Percentiles rank a stretch among this genome's conserved stretches.
These are phyloP conservation scores for Zymoseptoria tritici DNA, from an alignment of 2,329 filamentous ascomycete species.

Conservation along the genomic window DNA sequence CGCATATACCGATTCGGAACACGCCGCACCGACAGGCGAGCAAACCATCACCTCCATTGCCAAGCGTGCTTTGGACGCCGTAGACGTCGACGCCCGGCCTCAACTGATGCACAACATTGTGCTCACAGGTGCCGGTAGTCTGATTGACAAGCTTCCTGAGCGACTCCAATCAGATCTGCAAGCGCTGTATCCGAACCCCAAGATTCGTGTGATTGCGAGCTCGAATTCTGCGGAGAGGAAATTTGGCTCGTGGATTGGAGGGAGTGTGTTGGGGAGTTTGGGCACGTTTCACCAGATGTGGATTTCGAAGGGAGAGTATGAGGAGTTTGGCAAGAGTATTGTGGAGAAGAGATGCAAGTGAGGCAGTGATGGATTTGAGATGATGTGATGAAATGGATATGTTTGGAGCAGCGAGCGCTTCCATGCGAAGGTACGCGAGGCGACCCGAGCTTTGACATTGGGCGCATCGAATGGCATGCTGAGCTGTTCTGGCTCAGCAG, in stretches of 20 bases:
- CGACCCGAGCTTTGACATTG: not conserved
- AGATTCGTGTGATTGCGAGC: constrained; percentile 82
- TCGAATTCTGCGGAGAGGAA: constrained; percentile 80
- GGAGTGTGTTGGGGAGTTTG: constrained; percentile 88
- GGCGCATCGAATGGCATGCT: not conserved
- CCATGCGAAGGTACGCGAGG: not conserved
- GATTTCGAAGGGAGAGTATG: constrained; percentile 96
- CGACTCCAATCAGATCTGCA: constrained; percentile 78
- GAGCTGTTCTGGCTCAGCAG: not conserved
- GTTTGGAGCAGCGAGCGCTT: not conserved
- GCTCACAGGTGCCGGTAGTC: constrained; percentile 77
- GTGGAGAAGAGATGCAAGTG: constrained; percentile 96
- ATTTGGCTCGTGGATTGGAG: constrained; percentile 93
- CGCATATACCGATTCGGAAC: constrained; percentile 49
- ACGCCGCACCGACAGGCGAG: constrained; percentile 48
- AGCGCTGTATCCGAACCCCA: constrained; percentile 71
- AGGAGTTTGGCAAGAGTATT: constrained; percentile 83
- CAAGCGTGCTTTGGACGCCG: constrained; percentile 64
- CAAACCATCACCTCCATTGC: constrained; percentile 82
- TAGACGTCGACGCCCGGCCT: constrained; percentile 83
- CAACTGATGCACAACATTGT: constrained; percentile 83
- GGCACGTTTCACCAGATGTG: constrained; percentile 99
- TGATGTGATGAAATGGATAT: not conserved
- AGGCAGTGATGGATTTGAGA: not conserved
- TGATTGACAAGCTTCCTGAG: constrained; percentile 89